Base-by-base conservation (phyloP, 352 stramenopile genomes). In the Plasmopara halstedii region DNA sequence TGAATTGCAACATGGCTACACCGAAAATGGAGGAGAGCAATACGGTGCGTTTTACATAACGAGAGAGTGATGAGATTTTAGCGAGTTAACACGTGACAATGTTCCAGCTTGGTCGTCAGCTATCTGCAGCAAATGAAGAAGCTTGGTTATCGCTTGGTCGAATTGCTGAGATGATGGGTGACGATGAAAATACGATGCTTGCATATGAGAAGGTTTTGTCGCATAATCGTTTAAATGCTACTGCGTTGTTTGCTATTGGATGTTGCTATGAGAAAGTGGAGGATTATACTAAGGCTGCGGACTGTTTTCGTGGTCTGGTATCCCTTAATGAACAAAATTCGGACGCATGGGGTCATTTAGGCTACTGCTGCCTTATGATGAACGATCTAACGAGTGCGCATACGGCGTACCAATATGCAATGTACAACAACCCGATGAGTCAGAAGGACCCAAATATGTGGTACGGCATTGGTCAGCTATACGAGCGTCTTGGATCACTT, bases 151-250 rank as follows among this genome's bases (percentile, higher is more conserved):
- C 73, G 18, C 62, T 93, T 7, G 81, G 78, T 26, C 78, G 81
- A 50, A 91, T 93, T 47, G 77, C 82, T n/a, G 82, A 93, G 44
- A 87, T 93, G 74, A 93, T 93, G 82, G 82, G 79, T 50, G 79
- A 93, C 59, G 82, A 93, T 40, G 77, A 90, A 45, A 91, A 93
- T 67, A 91, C 80, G 23, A 85, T 93, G 70, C 46, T 89, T 35
- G 80, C 82, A 19, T 93, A 91, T 53, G 82, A 93, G 43, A 93
- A 93, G 58, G 82, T 88, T 41, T 62, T 93, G 36, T 88, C 76
- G 31, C 82, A 93, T 73, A 93, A 93, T 58, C 82, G 79, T 9
- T 49, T 93, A 50, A 93, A 93, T 58, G 68, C 77, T 20, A 83
- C 67, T 34, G 82, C 82, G 46, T 64, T 91, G 13, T 89, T 88